Percentiles rank a stretch among this genome's conserved stretches.
phyloP scores from a whole-genome alignment of 208 protist genomes.

The Leishmania turanica region DNA sequence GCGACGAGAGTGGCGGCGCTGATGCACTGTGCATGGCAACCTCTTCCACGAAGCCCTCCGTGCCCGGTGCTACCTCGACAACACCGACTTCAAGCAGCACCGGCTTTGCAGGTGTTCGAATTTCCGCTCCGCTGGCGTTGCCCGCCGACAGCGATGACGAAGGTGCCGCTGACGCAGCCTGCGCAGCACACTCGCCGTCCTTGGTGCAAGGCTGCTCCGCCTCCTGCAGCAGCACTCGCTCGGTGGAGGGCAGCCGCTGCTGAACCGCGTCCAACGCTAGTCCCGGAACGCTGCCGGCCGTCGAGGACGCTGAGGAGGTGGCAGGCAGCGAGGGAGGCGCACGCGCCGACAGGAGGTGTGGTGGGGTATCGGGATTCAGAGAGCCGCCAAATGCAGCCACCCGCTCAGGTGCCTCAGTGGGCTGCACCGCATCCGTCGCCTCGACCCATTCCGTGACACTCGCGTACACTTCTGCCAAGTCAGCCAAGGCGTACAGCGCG shows the following conservation, averaged over 20 bases:
- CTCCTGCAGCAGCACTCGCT: neutral
- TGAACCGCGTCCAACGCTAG: neutral
- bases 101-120: neutral
- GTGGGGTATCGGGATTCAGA: neutral
- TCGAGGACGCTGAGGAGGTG: neutral
- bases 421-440: neutral
- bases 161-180: neutral
- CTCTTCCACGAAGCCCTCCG: neutral
- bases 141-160: neutral
- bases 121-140: neutral
- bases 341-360: neutral
- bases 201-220: neutral
- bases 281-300: neutral
- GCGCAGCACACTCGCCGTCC: neutral
- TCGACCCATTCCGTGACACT: constrained; percentile 1
- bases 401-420: neutral
- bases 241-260: neutral
- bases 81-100: neutral
- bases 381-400: neutral
- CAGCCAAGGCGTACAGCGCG: constrained; percentile 47
- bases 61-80: neutral
- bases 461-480: constrained; percentile 15
- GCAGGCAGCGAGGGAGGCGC: neutral
- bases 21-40: neutral
- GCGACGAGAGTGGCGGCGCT: neutral